phyloP scores from a whole-genome alignment of 2,329 filamentous ascomycete genomes.

The Orbilia ellipsospora region DNA sequence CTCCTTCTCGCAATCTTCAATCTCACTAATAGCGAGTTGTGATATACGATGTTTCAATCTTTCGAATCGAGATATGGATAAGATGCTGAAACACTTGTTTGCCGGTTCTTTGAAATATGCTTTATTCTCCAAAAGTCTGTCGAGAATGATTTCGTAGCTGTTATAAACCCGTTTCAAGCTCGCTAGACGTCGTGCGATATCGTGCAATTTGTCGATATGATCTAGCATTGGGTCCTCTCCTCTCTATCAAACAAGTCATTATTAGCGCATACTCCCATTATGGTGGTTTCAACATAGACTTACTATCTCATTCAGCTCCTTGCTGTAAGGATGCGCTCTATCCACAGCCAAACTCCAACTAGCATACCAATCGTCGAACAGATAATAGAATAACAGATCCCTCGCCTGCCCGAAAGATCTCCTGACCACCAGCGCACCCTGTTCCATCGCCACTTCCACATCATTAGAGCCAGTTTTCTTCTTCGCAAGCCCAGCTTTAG shows the following conservation, averaged over 20 bases:
- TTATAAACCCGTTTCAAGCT: conserved; percentile 73
- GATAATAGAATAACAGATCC: conserved; percentile 74
- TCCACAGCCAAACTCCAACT: conserved; percentile 72
- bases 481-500: conserved; percentile 61
- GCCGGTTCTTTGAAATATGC: conserved; percentile 68
- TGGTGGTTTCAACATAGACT: conserved; percentile 36
- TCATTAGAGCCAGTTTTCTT: conserved; percentile 67
- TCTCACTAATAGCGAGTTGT: conserved; percentile 72
- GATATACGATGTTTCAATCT: conserved; percentile 71
- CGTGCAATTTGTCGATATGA: conserved; percentile 68
- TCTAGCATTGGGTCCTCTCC: conserved; percentile 65
- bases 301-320: conserved; percentile 67
- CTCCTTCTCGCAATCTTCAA: conserved; percentile 71
- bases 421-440: conserved; percentile 60
- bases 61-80: conserved; percentile 71
- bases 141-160: conserved; percentile 72
- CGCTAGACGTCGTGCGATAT: conserved; percentile 71
- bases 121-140: conserved; percentile 60
- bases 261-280: conserved; percentile 1
- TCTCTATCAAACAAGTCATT: conserved; percentile 67
- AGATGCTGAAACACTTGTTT: conserved; percentile 62
- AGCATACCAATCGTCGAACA: conserved; percentile 75
- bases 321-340: conserved; percentile 67
- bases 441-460: conserved; percentile 61
- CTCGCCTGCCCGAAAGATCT: conserved; percentile 66